Evolutionary conservation across 225 moss, liverwort and hornwort species (phyloP), one percentile per base, ranked within the genome.

Genomic region (Physcomitrium patens): DNA sequence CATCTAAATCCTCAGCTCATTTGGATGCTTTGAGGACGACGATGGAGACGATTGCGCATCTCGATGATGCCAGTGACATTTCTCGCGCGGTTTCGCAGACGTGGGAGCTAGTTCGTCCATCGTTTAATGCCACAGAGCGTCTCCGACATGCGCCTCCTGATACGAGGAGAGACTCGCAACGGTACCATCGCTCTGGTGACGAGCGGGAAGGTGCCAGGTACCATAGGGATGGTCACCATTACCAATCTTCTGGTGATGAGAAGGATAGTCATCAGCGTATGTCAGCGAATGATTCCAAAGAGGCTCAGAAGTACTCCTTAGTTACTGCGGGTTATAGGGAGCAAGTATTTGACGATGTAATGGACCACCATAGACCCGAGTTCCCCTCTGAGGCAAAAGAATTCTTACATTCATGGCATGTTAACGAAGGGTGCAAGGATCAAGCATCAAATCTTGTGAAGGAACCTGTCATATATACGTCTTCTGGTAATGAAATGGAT

Each of bases 401-500:
- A 9, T 78, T 69, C 60, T 22, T 80, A 68, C 81, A 60, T 8
- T 61, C 63, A 11, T 68, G 72, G 77, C 61, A 45, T 65, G 5
- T 10, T 64, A 20, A 12, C 5, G 74, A 78, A 68, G 77, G 60
- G 9, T 64, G 60, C 62, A 82, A 43, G 59, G 61, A 20, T 8
- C 73, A 67, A 22, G 22, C 73, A 22, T 63, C 78, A n/a, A 63
- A 49, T 13, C 46, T 18, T 17, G 44, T 54, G 18, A 74, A 75
- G 55, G 87, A 85, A 48, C 22, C 15, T n/a, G 26, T 26, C 17
- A 78, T 69, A 42, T 74, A 71, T 3, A 61, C 78, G 23, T 83
- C 85, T 12, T 83, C 85, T 43, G 83, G 88, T 10, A 85, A 85
- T 41, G 85, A 88, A 73, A 43, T 79, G 63, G 88, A 83, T 7